phyloP scores from a whole-genome alignment of 2,329 filamentous ascomycete species.

The Penicillium glabrum region DNA sequence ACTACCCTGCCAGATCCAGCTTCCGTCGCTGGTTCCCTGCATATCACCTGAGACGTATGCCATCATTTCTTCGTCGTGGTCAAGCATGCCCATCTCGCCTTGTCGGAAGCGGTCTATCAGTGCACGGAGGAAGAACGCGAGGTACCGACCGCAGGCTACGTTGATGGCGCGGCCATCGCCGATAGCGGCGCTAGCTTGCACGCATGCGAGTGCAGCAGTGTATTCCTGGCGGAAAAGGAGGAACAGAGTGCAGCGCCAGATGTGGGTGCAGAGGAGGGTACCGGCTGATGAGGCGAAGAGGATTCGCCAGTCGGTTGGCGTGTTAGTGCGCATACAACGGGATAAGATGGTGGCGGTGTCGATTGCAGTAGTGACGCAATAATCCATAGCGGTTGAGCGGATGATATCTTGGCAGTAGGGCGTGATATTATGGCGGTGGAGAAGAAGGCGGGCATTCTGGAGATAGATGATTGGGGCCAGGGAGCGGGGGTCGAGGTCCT shows the following conservation, averaged over 20 bases:
- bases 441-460: conserved; percentile 76
- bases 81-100: conserved; percentile 43
- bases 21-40: conserved; percentile 72
- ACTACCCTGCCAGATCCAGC: conserved; percentile 77
- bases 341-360: conserved; percentile 78
- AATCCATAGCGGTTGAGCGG: conserved; percentile 70
- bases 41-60: conserved; percentile 84
- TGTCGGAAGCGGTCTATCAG: conserved; percentile 59
- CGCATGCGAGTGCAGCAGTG: conserved; percentile 69
- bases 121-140: conserved; percentile 75
- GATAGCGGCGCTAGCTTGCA: conserved; percentile 70
- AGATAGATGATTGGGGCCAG: conserved; percentile 75
- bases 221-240: conserved; percentile 74
- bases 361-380: conserved; percentile 70
- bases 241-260: conserved; percentile 84
- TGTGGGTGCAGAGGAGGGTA: conserved; percentile 74
- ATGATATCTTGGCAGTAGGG: conserved; percentile 66
- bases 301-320: conserved; percentile 50
- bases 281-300: conserved; percentile 68
- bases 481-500: conserved; percentile 70
- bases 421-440: conserved; percentile 86
- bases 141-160: conserved; percentile 73
- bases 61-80: conserved; percentile 81
- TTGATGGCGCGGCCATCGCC: conserved; percentile 72
- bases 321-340: conserved; percentile 55